Percentiles rank a stretch among this genome's conserved stretches.
Evolutionary conservation across 2,329 filamentous ascomycete species (phyloP).

Genomic region (Monosporascus cannonballus): DNA sequence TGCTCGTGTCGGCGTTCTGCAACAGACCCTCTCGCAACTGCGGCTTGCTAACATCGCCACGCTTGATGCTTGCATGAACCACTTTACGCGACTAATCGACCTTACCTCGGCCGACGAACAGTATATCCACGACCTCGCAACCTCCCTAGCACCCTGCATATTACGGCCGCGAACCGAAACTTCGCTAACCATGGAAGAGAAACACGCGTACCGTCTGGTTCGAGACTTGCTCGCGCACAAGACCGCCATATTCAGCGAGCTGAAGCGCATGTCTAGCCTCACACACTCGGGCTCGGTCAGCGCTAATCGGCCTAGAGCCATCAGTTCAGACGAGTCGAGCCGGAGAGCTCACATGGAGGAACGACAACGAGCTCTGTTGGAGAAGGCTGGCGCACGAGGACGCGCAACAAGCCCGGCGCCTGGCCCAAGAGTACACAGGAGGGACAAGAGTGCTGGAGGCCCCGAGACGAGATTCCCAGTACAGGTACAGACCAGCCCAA

Average conservation of each 20-base stretch:
- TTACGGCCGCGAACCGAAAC: conserved; percentile 82
- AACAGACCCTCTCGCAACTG: conserved; percentile 91
- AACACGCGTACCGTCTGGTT: conserved; percentile 82
- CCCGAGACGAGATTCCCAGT: conserved; percentile 82
- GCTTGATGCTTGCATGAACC: conserved; percentile 95
- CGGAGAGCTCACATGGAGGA: conserved; percentile 92
- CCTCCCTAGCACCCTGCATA: conserved; percentile 74
- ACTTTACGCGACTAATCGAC: conserved; percentile 95
- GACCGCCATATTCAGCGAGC: conserved; percentile 87
- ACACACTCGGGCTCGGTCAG: conserved; percentile 55
- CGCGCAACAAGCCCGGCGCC: conserved; percentile 70
- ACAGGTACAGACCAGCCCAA: conserved; percentile 64
- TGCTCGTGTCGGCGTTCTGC: conserved; percentile 80
- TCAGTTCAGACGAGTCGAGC: conserved; percentile 94
- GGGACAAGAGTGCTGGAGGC: conserved; percentile 71
- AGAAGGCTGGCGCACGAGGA: conserved; percentile 56
- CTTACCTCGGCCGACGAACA: conserved; percentile 90
- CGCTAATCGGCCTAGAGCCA: conserved; percentile 67
- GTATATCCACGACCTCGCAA: conserved; percentile 71
- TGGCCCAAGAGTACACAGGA: conserved; percentile 57
- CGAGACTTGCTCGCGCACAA: conserved; percentile 92
- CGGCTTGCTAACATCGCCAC: conserved; percentile 96
- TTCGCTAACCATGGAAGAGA: conserved; percentile 91
- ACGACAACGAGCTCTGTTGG: conserved; percentile 74
- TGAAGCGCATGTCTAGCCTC: conserved; percentile 80